A percentile compares a stretch with the other conserved stretches of the same genome.
phyloP scores from a whole-genome alignment of 768 basidiomycete genomes.

The Calocybe gangraenosa region DNA sequence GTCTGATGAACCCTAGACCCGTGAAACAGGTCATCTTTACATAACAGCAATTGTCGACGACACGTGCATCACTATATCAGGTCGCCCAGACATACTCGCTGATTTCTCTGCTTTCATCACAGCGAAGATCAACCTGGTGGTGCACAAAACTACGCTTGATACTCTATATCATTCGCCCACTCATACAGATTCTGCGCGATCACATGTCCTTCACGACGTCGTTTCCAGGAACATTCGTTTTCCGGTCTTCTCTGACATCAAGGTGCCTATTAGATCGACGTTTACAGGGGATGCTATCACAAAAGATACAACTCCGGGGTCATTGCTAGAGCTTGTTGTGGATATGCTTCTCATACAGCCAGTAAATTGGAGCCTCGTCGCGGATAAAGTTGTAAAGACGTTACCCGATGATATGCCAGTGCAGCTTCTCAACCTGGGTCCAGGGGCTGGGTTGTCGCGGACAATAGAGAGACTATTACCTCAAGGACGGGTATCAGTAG shows the following conservation, averaged over 20 bases:
- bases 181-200: conserved; percentile 27
- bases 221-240: conserved; percentile 42
- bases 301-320: conserved; percentile 15
- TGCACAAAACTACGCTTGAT: conserved; percentile 42
- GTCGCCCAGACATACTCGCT: conserved; percentile 45
- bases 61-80: conserved; percentile 51
- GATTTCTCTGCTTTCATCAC: conserved; percentile 37
- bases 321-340: conserved; percentile 39
- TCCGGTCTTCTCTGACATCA: conserved; percentile 43
- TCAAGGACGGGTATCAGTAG: conserved; percentile 10
- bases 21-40: conserved; percentile 26
- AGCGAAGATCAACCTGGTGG: conserved; percentile 20
- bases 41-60: conserved; percentile 50
- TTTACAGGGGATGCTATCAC: conserved; percentile 34
- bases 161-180: conserved; percentile 49
- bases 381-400: conserved; percentile 22
- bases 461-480: conserved; percentile 33
- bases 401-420: conserved; percentile 21
- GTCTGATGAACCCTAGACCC: conserved; percentile 11
- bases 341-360: conserved; percentile 48
- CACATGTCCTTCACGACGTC: conserved; percentile 42
- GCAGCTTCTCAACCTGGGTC: conserved; percentile 47
- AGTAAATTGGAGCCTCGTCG: conserved; percentile 49
- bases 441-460: conserved; percentile 36
- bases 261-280: conserved; percentile 44